Percentiles rank a stretch among this genome's conserved stretches.
Evolutionary conservation across 805 yeast genomes (phyloP).

Genomic region (Candida piceae): DNA sequence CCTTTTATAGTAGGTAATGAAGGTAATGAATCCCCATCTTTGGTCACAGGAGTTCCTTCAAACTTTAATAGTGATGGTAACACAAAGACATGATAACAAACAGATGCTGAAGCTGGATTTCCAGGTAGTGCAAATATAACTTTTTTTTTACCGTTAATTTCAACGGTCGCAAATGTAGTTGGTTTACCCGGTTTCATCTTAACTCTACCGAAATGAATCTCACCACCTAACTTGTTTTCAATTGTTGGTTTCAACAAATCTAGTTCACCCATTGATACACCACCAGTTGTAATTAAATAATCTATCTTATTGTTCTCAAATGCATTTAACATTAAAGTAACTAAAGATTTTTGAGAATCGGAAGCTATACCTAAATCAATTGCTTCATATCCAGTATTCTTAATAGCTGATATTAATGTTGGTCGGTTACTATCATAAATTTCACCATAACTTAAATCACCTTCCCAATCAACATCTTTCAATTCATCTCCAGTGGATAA

Average conservation of each 20-base stretch:
- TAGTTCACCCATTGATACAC: conserved; percentile 56
- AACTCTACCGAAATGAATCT: conserved; percentile 49
- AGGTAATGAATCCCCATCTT: conserved; percentile 15
- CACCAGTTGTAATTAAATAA: conserved; percentile 47
- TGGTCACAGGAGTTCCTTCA: conserved; percentile 28
- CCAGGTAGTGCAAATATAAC: conserved; percentile 50
- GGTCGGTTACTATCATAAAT: conserved; percentile 50
- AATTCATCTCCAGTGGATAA: conserved; percentile 51
- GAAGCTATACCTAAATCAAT: conserved; percentile 47
- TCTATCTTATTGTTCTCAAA: conserved; percentile 30
- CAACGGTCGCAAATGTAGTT: conserved; percentile 50
- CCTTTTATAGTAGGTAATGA: conserved; percentile 33
- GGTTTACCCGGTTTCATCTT: conserved; percentile 61
- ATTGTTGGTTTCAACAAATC: conserved; percentile 48
- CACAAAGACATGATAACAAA: conserved; percentile 43
- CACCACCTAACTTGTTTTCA: conserved; percentile 36
- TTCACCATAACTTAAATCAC: conserved; percentile 34
- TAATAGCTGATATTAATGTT: conserved; percentile 33
- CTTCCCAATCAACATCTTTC: conserved; percentile 29
- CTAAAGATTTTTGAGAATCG: conserved; percentile 33
- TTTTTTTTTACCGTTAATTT: conserved; percentile 17
- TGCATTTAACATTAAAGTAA: conserved; percentile 20
- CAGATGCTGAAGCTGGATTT: conserved; percentile 51
- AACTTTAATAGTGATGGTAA: conserved; percentile 37
- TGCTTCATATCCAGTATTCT: conserved; percentile 33